phyloP scores from a whole-genome alignment of 2,329 filamentous ascomycete genomes.

The Paracamarosporium sp. region DNA sequence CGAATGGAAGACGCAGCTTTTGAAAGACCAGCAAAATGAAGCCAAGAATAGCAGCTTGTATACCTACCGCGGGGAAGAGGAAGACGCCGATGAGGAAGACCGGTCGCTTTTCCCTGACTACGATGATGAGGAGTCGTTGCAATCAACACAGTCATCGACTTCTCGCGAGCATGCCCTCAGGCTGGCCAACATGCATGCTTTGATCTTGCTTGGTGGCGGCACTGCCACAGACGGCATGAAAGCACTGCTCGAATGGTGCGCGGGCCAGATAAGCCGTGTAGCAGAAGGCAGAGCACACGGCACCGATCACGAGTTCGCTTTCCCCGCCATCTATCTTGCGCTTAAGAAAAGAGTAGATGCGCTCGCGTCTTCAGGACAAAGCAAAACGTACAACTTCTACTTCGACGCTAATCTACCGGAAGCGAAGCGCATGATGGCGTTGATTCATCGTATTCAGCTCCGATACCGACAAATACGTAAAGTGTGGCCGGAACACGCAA shows the following conservation, averaged over 20 bases:
- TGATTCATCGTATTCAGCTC: slow-evolving; percentile 72
- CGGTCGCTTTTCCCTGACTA: slow-evolving; percentile 82
- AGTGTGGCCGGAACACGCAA: slow-evolving; percentile 74
- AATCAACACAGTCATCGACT: slow-evolving; percentile 16
- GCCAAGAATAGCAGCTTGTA: slow-evolving; percentile 80
- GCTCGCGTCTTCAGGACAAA: slow-evolving; percentile 40
- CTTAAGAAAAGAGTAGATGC: slow-evolving; percentile 66
- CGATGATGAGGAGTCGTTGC: slow-evolving; percentile 59
- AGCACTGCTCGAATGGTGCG: slow-evolving; percentile 37
- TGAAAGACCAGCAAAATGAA: slow-evolving; percentile 76
- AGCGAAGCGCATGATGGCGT: slow-evolving; percentile 72
- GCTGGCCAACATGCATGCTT: slow-evolving; percentile 40
- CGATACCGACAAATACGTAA: slow-evolving; percentile 74
- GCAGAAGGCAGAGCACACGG: slow-evolving; percentile 31
- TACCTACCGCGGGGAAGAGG: slow-evolving; percentile 80
- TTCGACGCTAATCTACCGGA: slow-evolving; percentile 79
- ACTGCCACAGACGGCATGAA: slow-evolving; percentile 33
- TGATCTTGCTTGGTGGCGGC: slow-evolving; percentile 33
- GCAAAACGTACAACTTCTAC: slow-evolving; percentile 81
- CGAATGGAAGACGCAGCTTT: slow-evolving; percentile 80
- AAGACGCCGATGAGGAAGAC: slow-evolving; percentile 79
- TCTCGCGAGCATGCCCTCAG: slow-evolving; percentile 43
- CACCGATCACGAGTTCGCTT: slow-evolving; percentile 55
- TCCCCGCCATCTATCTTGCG: slow-evolving; percentile 71
- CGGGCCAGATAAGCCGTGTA: slow-evolving; percentile 33